phyloP scores from a whole-genome alignment of 192 early-diverging fungal genomes.

The Phlyctochytrium planicorne region DNA sequence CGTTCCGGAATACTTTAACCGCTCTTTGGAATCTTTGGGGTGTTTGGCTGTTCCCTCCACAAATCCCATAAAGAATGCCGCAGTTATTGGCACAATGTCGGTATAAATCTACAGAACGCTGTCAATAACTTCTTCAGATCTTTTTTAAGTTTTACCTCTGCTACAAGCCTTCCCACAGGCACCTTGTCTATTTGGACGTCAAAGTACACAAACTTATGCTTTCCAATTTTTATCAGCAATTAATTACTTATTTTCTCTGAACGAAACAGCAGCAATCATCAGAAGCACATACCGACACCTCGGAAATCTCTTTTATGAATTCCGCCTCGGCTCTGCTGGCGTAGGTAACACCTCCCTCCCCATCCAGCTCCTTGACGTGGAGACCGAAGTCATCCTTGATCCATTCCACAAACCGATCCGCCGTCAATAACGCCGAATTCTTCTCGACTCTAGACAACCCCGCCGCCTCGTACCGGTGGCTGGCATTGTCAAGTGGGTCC shows the following conservation, averaged over 20 bases:
- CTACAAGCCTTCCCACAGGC: background rate
- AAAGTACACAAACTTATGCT: background rate
- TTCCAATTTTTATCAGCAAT: too few species aligned
- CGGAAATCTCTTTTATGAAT: background rate
- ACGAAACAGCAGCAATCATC: too few species aligned
- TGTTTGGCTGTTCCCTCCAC: constrained; percentile 17
- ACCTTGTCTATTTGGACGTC: background rate
- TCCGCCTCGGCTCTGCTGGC: background rate
- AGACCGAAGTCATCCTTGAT: background rate
- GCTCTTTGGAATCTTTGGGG: background rate
- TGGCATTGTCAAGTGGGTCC: background rate
- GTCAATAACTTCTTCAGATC: background rate
- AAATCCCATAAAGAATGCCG: constrained; percentile 31
- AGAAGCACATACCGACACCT: background rate
- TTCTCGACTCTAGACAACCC: background rate
- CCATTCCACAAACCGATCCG: background rate
- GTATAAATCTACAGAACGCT: constrained; percentile 30
- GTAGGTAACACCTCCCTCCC: background rate
- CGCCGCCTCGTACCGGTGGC: background rate
- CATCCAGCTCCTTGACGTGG: background rate
- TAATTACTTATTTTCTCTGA: too few species aligned
- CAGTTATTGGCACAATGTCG: constrained; percentile 33
- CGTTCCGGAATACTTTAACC: constrained; percentile 13
- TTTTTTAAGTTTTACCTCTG: background rate
- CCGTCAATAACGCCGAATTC: background rate